Evolutionary conservation across 202 grass and related monocot genomes (phyloP).

Genomic region (Zizania palustris): DNA sequence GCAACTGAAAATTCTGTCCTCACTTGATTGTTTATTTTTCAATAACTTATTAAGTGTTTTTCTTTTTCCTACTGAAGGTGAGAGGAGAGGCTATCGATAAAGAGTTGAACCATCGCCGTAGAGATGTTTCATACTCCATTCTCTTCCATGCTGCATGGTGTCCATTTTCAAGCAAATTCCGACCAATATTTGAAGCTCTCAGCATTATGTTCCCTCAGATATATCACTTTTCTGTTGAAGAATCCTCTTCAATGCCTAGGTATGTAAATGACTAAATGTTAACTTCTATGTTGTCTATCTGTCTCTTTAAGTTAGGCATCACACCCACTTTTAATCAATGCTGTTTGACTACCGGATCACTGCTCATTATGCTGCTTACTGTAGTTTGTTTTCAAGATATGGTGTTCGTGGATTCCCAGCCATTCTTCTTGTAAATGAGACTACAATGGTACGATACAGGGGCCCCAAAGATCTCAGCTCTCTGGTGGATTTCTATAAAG

Average conservation of each 20-base stretch:
- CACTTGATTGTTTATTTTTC: conserved; percentile 9
- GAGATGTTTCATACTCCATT: conserved; percentile 58
- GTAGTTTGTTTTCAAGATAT: conserved; percentile 92
- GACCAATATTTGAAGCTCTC: conserved; percentile 74
- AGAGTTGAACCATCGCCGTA: conserved; percentile 53
- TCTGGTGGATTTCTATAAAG: conserved; percentile 77
- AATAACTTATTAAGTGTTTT: conserved; percentile 24
- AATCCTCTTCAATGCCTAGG: conserved; percentile 76
- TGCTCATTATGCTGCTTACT: conserved; percentile 41
- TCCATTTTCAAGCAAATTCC: conserved; percentile 76
- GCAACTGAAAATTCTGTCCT: not conserved
- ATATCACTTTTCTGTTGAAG: conserved; percentile 81
- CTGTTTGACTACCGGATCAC: conserved; percentile 25
- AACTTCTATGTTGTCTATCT: conserved; percentile 15
- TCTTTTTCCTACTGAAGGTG: conserved; percentile 77
- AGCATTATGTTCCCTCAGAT: conserved; percentile 94
- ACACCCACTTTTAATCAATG: conserved; percentile 9
- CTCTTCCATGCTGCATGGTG: conserved; percentile 92
- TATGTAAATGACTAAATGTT: conserved; percentile 44
- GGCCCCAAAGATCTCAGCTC: conserved; percentile 68
- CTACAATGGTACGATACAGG: conserved; percentile 56
- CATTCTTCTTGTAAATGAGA: conserved; percentile 67
- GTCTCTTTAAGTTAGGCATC: conserved; percentile 1
- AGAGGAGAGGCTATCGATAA: conserved; percentile 65
- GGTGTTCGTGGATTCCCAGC: conserved; percentile 80